phyloP scores from a whole-genome alignment of 352 stramenopile species.

The Globisporangium okanoganense region DNA sequence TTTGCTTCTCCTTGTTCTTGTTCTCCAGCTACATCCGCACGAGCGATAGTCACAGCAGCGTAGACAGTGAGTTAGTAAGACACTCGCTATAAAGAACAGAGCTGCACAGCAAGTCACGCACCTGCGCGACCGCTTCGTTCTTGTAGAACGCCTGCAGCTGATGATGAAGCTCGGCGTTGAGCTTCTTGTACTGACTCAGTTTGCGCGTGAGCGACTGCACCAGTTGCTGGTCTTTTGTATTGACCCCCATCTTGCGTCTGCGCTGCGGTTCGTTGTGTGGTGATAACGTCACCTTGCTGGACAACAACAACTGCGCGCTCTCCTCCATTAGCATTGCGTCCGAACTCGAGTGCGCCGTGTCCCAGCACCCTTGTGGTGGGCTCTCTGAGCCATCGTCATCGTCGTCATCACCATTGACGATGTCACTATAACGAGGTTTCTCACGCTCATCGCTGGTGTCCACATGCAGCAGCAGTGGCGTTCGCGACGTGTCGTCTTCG shows the following conservation, averaged over 20 bases:
- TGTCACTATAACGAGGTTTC: not conserved
- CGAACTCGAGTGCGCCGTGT: not conserved
- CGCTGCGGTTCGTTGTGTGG: not conserved
- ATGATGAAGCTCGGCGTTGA: conserved; percentile 36
- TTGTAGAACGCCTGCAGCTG: conserved; percentile 50
- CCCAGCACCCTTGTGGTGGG: not conserved
- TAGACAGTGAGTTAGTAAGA: not conserved
- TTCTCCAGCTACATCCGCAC: conserved; percentile 48
- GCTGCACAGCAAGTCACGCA: conserved; percentile 14
- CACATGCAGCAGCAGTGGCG: not conserved
- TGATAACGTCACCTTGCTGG: not conserved
- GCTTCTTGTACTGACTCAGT: conserved; percentile 38
- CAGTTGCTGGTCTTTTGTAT: conserved; percentile 11
- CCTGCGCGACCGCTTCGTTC: conserved; percentile 46
- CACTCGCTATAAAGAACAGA: not conserved
- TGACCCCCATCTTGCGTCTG: conserved; percentile 4
- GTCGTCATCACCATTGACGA: not conserved
- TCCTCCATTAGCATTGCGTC: not conserved
- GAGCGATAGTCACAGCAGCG: not conserved
- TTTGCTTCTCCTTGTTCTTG: conserved; percentile 57
- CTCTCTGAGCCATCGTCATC: not conserved
- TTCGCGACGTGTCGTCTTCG: not conserved
- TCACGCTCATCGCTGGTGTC: not conserved
- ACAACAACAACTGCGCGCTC: not conserved
- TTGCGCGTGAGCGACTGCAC: conserved; percentile 32